Percentiles rank a stretch among this genome's conserved stretches.
Conservation (phyloP, 129 eudicot species). For the Arctium lappa region DNA sequence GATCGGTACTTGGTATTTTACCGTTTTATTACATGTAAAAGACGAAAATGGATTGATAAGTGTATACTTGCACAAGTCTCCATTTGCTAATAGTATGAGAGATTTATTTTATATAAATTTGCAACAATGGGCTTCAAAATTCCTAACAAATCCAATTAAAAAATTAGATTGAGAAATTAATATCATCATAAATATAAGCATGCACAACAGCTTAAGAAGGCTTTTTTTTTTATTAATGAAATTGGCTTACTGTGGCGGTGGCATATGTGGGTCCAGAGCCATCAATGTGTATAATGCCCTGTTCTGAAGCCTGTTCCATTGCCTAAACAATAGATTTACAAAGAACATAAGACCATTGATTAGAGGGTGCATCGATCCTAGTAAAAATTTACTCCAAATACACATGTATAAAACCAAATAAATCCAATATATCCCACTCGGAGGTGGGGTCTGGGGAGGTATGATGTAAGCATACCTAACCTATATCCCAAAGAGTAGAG, state of each 20-base stretch:
- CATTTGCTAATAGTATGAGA: too few relatives aligned
- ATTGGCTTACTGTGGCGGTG: conserved; percentile 78
- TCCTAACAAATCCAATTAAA: background rate
- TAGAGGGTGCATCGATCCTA: background rate
- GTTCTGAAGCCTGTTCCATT: conserved; percentile 81
- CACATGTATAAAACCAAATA: background rate
- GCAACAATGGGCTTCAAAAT: background rate
- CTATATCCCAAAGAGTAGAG: too few relatives aligned
- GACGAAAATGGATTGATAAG: too few relatives aligned
- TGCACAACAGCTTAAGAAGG: conserved; percentile 2
- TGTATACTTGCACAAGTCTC: too few relatives aligned
- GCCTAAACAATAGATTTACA: conserved; percentile 45
- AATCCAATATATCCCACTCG: too few relatives aligned
- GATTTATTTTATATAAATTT: too few relatives aligned
- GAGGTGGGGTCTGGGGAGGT: too few relatives aligned
- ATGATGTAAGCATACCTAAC: too few relatives aligned
- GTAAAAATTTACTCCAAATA: background rate
- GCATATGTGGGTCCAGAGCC: conserved; percentile 98
- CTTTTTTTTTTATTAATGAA: background rate
- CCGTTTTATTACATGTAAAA: too few relatives aligned
- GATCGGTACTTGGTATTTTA: too few relatives aligned
- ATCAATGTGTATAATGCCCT: conserved; percentile 78
- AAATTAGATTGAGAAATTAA: background rate
- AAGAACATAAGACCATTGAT: background rate
- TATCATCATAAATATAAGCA: background rate